Percentiles rank a stretch among this genome's conserved stretches.
These are phyloP conservation scores for Magnaporthiopsis incrustans DNA, from an alignment of 2,329 filamentous ascomycete species.

Conservation along the genomic window DNA sequence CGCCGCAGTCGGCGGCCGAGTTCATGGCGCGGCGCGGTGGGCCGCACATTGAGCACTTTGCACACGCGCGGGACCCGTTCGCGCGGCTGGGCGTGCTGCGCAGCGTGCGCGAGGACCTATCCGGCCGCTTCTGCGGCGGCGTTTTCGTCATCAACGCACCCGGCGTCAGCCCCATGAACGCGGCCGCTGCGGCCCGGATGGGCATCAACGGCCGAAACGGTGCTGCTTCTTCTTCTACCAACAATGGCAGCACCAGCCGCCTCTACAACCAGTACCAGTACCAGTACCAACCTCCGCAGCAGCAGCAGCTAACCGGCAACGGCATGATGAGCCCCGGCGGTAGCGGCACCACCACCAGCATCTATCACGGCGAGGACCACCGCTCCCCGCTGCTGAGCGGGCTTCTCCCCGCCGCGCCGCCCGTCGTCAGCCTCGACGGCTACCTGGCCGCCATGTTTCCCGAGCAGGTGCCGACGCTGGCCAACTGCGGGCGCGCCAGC, in stretches of 20 bases:
- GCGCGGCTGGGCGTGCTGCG: slow-evolving; percentile 29
- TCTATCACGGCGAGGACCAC: not conserved
- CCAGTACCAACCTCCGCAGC: not conserved
- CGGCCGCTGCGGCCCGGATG: not conserved
- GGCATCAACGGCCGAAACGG: not conserved
- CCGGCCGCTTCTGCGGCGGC: slow-evolving; percentile 29
- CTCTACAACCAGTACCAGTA: not conserved
- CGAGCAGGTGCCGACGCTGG: slow-evolving; percentile 16
- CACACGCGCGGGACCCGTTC: slow-evolving; percentile 27
- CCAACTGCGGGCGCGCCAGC: slow-evolving; percentile 15
- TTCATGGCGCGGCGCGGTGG: slow-evolving; percentile 10
- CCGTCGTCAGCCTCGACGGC: slow-evolving; percentile 21
- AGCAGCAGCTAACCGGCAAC: not conserved
- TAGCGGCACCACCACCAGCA: not conserved
- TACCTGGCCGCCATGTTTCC: slow-evolving; percentile 30
- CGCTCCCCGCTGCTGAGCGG: slow-evolving; percentile 7
- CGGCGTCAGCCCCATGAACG: slow-evolving; percentile 3
- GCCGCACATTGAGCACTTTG: slow-evolving; percentile 29
- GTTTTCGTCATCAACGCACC: slow-evolving; percentile 26
- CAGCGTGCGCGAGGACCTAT: slow-evolving; percentile 26
- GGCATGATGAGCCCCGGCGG: not conserved
- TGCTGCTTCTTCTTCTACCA: not conserved
- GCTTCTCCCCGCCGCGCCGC: slow-evolving; percentile 6
- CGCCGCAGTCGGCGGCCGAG: slow-evolving; percentile 6
- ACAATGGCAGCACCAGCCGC: not conserved